A percentile compares a stretch with the other conserved stretches of the same genome.
Conservation (phyloP, 2,329 filamentous ascomycete genomes). For the Fusarium papillatum region DNA sequence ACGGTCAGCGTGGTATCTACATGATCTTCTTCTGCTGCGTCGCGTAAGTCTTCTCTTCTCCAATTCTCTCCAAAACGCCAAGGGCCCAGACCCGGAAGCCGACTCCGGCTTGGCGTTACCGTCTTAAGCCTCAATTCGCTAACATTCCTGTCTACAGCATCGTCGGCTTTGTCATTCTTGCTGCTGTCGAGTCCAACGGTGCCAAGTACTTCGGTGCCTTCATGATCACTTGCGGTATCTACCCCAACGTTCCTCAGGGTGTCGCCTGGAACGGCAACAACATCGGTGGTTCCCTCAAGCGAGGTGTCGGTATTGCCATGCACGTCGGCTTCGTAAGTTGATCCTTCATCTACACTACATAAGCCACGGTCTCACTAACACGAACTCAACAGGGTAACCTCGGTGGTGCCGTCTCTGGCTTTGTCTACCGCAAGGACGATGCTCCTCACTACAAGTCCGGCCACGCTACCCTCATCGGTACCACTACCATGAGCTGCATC, state of each 20-base stretch:
- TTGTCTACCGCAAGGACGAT: slow-evolving; percentile 54
- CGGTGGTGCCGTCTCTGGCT: slow-evolving; percentile 51
- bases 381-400: slow-evolving; percentile 50
- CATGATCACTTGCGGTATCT: slow-evolving; percentile 55
- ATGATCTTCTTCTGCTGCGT: slow-evolving; percentile 53
- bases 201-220: slow-evolving; percentile 64
- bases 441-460: slow-evolving; percentile 69
- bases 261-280: slow-evolving; percentile 73
- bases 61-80: slow-evolving; percentile 12
- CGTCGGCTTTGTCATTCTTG: slow-evolving; percentile 50
- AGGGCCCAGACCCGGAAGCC: slow-evolving; percentile 7
- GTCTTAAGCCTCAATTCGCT: slow-evolving; percentile 7
- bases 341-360: neutral
- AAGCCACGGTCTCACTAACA: slow-evolving; percentile 32
- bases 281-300: slow-evolving; percentile 67
- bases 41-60: slow-evolving; percentile 45
- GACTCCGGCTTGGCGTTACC: slow-evolving; percentile 18
- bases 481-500: slow-evolving; percentile 66
- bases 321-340: slow-evolving; percentile 60
- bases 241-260: slow-evolving; percentile 68
- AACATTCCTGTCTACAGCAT: slow-evolving; percentile 42
- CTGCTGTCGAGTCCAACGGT: slow-evolving; percentile 49
- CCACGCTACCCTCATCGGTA: slow-evolving; percentile 68
- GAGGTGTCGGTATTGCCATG: slow-evolving; percentile 68
- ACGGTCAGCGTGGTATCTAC: slow-evolving; percentile 53